These are phyloP conservation scores for Russula foetens DNA, from an alignment of 768 basidiomycete genomes.

Conservation along the genomic window DNA sequence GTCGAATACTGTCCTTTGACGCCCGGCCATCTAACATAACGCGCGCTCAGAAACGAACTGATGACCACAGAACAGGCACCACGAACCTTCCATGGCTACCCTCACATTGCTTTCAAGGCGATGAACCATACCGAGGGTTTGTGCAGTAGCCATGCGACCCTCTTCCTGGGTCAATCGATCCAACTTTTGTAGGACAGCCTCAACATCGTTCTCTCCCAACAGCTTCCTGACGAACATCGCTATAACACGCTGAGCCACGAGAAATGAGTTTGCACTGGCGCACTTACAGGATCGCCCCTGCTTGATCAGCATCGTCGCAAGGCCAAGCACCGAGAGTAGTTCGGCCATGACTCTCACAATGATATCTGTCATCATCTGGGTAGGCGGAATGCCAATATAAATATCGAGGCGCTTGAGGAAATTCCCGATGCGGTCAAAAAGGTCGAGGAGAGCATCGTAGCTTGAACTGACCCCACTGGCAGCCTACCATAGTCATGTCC, in stretches of 20 bases:
- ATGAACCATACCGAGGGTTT: not conserved
- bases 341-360: not conserved
- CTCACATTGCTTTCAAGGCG: not conserved
- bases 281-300: not conserved
- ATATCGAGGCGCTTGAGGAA: not conserved
- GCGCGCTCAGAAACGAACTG: not conserved
- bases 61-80: not conserved
- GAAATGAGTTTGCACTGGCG: not conserved
- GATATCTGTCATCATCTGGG: not conserved
- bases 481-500: not conserved
- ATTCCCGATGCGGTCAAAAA: not conserved
- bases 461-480: not conserved
- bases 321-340: not conserved
- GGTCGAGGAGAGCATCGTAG: not conserved
- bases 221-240: conserved; percentile 1
- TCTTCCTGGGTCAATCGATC: conserved; percentile 1
- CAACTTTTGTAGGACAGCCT: not conserved
- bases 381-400: not conserved
- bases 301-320: not conserved
- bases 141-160: not conserved
- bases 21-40: not conserved
- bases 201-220: not conserved
- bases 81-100: not conserved
- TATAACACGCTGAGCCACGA: not conserved
- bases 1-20: not conserved